Evolutionary conservation across 176 grass and related monocot genomes (phyloP).

Genomic region (Triticum urartu): DNA sequence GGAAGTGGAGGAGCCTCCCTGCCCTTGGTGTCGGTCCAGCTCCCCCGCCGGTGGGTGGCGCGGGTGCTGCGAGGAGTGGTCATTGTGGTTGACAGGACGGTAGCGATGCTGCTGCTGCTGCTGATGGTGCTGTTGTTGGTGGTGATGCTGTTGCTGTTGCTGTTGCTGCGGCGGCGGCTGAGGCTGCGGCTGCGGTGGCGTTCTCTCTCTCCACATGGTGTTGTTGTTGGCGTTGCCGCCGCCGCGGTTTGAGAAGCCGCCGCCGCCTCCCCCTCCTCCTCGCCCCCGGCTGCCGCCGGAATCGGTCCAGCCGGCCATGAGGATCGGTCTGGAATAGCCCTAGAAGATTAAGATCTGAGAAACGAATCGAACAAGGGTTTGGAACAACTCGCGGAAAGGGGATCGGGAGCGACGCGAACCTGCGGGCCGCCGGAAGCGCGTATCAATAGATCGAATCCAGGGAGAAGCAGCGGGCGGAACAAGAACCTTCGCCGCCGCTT

Average conservation of each 20-base stretch:
- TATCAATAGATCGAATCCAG: background rate
- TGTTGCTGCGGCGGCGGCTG: background rate
- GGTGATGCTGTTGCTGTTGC: background rate
- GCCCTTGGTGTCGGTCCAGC: background rate
- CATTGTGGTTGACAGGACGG: slow-evolving; percentile 24
- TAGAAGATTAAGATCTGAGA: background rate
- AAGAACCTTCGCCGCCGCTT: background rate
- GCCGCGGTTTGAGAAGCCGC: slow-evolving; percentile 11
- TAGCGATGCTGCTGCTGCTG: background rate
- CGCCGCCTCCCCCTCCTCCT: slow-evolving; percentile 15
- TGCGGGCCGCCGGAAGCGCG: background rate
- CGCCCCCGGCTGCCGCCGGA: slow-evolving; percentile 10
- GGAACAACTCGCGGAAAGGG: background rate
- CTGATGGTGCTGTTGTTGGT: background rate
- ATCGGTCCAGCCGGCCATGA: slow-evolving; percentile 39
- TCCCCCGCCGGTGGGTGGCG: background rate
- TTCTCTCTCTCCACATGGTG: slow-evolving; percentile 4
- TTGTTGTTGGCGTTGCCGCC: background rate
- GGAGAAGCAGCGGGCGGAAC: background rate
- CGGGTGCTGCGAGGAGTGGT: background rate
- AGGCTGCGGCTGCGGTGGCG: background rate
- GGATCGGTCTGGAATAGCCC: background rate
- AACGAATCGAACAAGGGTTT: background rate
- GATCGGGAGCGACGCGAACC: background rate
- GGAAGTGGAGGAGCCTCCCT: slow-evolving; percentile 11